Percentiles rank a stretch among this genome's conserved stretches.
phyloP scores from a whole-genome alignment of 73 alveolate genomes.

The Paramecium bursaria region DNA sequence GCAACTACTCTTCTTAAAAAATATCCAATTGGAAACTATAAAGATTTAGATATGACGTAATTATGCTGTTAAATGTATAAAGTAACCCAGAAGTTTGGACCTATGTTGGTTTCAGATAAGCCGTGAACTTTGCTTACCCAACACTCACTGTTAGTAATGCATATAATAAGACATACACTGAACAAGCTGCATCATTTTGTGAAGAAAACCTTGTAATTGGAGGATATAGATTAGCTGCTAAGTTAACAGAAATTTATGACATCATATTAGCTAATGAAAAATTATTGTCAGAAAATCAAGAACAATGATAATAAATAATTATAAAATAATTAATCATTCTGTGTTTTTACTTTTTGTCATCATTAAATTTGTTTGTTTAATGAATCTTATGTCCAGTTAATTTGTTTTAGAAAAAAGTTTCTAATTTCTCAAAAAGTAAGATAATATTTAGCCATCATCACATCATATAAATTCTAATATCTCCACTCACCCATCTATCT shows the following conservation, averaged over 20 bases:
- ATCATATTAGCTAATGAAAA: background rate
- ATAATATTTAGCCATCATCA: too few species aligned
- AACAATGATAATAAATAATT: background rate
- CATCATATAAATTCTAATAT: too few species aligned
- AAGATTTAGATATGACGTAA: slow-evolving; percentile 31
- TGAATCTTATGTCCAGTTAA: too few species aligned
- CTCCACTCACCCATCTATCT: too few species aligned
- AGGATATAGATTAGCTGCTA: slow-evolving; percentile 66
- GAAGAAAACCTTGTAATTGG: slow-evolving; percentile 61
- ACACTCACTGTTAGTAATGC: background rate
- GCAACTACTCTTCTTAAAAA: slow-evolving; percentile 34
- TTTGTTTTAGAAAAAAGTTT: too few species aligned
- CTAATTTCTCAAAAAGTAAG: too few species aligned
- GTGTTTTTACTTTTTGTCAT: too few species aligned
- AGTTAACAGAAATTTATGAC: slow-evolving; percentile 12
- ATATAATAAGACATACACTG: slow-evolving; percentile 13
- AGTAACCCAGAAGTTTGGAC: slow-evolving; percentile 66
- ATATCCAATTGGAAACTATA: slow-evolving; percentile 15
- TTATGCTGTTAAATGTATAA: background rate
- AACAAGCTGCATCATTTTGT: slow-evolving; percentile 14
- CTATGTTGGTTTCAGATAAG: slow-evolving; percentile 54
- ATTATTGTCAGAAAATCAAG: background rate
- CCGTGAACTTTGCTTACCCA: slow-evolving; percentile 48
- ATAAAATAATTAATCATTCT: background rate
- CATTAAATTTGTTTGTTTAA: too few species aligned